Percentiles rank a stretch among this genome's conserved stretches.
phyloP scores from a whole-genome alignment of 2,329 filamentous ascomycete genomes.

The Calonectria pteridis region DNA sequence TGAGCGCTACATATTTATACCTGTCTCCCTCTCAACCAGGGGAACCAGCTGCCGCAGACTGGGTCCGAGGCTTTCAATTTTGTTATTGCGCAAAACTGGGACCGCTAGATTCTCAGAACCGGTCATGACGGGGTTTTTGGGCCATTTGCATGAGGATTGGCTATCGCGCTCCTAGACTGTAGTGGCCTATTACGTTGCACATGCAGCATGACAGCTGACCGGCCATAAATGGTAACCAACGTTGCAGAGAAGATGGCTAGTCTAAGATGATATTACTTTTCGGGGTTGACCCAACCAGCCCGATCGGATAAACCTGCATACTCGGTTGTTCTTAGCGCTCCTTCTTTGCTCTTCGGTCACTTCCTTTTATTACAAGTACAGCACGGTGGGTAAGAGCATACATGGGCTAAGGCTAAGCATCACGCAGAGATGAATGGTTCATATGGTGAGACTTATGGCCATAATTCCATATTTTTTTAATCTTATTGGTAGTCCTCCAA shows the following conservation, averaged over 20 bases:
- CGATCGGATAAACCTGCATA: neutral
- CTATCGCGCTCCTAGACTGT: neutral
- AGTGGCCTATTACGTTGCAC: neutral
- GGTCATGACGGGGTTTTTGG: neutral
- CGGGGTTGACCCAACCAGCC: too few species aligned
- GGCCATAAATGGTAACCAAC: neutral
- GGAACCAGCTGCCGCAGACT: neutral
- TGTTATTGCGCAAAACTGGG: neutral
- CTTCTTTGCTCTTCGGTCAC: neutral
- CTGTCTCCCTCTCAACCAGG: neutral
- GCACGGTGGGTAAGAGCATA: neutral
- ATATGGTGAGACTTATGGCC: neutral
- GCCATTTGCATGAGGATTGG: neutral
- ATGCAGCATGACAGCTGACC: neutral
- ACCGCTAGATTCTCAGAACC: neutral
- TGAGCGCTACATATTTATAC: neutral
- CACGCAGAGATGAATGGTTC: neutral
- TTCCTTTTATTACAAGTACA: neutral
- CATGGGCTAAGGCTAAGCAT: neutral
- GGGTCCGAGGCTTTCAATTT: neutral
- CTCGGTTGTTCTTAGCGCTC: rapidly evolving
- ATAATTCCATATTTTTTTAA: neutral
- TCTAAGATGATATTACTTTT: neutral
- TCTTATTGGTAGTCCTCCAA: slow-evolving; percentile 32
- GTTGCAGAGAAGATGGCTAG: neutral